Evolutionary conservation across 2,329 filamentous ascomycete species (phyloP).

Genomic region (Colletotrichum chlorophyti): DNA sequence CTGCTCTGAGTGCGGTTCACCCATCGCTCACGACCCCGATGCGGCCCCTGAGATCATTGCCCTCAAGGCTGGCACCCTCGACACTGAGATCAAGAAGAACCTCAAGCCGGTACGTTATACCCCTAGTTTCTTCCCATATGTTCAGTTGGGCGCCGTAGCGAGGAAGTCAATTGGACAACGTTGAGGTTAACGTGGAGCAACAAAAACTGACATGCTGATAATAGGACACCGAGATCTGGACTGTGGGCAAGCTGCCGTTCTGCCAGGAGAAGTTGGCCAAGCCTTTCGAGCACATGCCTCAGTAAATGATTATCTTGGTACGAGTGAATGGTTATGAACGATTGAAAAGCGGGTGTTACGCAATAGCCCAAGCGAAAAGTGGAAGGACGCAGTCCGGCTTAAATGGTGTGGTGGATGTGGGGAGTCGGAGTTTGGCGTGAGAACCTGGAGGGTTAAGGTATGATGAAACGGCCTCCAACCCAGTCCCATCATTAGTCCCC

Average conservation of each 20-base stretch:
- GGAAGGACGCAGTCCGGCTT: background rate
- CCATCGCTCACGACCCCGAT: constrained; percentile 74
- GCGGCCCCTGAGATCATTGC: constrained; percentile 75
- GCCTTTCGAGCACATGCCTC: constrained; percentile 69
- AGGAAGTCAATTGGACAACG: background rate
- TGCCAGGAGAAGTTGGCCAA: constrained; percentile 70
- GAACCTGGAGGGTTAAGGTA: constrained; percentile 25
- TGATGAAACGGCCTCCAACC: constrained; percentile 9
- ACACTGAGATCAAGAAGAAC: constrained; percentile 69
- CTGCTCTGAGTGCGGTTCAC: constrained; percentile 73
- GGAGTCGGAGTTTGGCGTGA: constrained; percentile 13
- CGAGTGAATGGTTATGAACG: too few species aligned
- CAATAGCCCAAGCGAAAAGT: background rate
- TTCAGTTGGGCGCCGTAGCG: too few species aligned
- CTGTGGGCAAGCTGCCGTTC: constrained; percentile 72
- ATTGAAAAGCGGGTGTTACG: background rate
- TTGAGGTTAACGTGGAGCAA: background rate
- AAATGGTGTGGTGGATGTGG: constrained; percentile 7
- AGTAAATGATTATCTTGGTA: constrained; percentile 49
- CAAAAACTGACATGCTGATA: background rate
- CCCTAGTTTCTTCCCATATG: too few species aligned
- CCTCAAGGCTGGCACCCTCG: constrained; percentile 71
- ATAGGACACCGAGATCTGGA: constrained; percentile 74
- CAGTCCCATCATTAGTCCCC: background rate
- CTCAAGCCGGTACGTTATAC: constrained; percentile 64